Conservation (phyloP, 345 rosid species). For the Syzygium grande region DNA sequence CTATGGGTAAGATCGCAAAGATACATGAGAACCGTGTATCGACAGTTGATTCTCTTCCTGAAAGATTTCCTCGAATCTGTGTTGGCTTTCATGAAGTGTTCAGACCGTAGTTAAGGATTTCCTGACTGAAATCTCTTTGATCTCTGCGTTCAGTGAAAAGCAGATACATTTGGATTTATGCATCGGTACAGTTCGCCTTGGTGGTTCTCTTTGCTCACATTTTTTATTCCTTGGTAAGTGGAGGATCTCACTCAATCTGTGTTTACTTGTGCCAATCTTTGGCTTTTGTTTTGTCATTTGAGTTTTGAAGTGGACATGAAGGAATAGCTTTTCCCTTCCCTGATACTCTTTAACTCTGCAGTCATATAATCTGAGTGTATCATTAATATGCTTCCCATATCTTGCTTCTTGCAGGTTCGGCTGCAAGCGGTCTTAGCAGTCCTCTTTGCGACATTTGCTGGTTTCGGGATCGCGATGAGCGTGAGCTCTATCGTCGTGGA, state of each 20-base stretch:
- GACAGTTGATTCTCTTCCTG: not conserved
- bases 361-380: not conserved
- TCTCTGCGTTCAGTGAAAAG: conserved; percentile 41
- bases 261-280: not conserved
- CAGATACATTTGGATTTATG: conserved; percentile 85
- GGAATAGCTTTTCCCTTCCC: not conserved
- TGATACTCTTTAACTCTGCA: not conserved
- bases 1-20: conserved; percentile 62
- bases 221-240: conserved; percentile 74
- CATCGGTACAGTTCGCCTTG: conserved; percentile 70
- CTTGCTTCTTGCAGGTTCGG: conserved; percentile 28
- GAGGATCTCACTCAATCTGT: not conserved
- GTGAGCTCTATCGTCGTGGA: conserved; percentile 75
- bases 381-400: not conserved
- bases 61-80: not conserved
- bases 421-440: conserved; percentile 68
- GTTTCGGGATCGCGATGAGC: conserved; percentile 80
- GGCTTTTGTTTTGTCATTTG: not conserved
- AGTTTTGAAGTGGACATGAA: not conserved
- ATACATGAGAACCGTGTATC: not conserved
- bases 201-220: conserved; percentile 83
- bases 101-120: not conserved
- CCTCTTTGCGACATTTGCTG: conserved; percentile 75
- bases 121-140: conserved; percentile 2
- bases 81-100: not conserved